Conservation (phyloP, 2,329 filamentous ascomycete species). For the Epichloe gansuensis region DNA sequence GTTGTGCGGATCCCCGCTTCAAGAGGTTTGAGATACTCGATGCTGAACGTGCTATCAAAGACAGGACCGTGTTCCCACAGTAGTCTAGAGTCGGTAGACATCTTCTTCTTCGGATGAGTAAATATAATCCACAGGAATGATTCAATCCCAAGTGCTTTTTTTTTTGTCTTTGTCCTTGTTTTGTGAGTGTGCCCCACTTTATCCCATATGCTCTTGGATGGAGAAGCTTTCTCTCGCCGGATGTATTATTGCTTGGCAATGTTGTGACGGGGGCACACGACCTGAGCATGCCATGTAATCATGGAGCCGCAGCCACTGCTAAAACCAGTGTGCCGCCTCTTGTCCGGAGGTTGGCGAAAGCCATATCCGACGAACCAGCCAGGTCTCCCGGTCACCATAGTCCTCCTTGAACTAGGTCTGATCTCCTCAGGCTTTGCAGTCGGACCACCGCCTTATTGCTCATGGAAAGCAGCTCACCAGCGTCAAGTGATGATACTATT, state of each 20-base stretch:
- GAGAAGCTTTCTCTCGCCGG: not conserved
- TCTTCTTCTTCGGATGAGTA: slow-evolving; percentile 16
- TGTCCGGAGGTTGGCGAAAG: not conserved
- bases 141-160: not conserved
- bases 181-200: not conserved
- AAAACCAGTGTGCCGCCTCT: not conserved
- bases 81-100: slow-evolving; percentile 18
- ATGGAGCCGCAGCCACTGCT: not conserved
- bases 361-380: not conserved
- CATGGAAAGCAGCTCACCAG: not conserved
- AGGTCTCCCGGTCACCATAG: not conserved
- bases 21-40: slow-evolving; percentile 13
- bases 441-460: not conserved
- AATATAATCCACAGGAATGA: slow-evolving; percentile 2
- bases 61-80: slow-evolving; percentile 21
- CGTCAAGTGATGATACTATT: not conserved
- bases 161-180: not conserved
- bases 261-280: not conserved
- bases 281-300: not conserved
- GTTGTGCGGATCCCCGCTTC: slow-evolving; percentile 23
- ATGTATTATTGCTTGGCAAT: not conserved
- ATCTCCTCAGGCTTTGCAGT: not conserved
- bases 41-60: slow-evolving; percentile 36
- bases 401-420: not conserved
- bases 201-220: slow-evolving; percentile 1